Conservation (phyloP, 2,329 filamentous ascomycete genomes). For the Thelonectria discophora region DNA sequence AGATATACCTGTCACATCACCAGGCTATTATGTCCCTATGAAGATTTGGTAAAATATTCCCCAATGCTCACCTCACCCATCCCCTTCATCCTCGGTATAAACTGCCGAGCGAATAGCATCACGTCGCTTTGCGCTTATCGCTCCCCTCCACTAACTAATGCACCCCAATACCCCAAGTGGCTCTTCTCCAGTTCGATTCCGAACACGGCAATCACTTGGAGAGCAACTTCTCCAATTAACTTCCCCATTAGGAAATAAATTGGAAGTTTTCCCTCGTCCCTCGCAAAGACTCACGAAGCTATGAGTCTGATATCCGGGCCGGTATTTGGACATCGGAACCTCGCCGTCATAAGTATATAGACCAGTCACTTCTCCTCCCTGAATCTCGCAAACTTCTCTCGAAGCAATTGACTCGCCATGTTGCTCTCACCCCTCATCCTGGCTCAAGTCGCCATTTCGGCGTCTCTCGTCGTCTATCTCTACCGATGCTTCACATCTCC, state of each 20-base stretch:
- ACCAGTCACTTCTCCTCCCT: neutral
- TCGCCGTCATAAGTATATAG: neutral
- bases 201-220: neutral
- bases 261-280: neutral
- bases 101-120: neutral
- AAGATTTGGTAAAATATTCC: no score
- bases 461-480: neutral
- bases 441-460: neutral
- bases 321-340: neutral
- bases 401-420: neutral
- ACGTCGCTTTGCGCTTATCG: neutral
- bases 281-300: neutral
- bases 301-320: neutral
- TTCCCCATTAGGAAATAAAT: conserved; percentile 1
- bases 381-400: neutral
- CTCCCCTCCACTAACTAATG: neutral
- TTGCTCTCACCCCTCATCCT: neutral
- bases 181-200: neutral
- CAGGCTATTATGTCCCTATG: neutral
- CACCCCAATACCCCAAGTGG: neutral
- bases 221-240: neutral
- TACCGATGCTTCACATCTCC: conserved; percentile 41
- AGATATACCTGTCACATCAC: no score
- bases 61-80: no score
- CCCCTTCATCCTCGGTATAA: neutral